Evolutionary conservation across 768 basidiomycete genomes (phyloP), one percentile per base, ranked within the genome.

Genomic region (Xerocomus brunneocitrinus): DNA sequence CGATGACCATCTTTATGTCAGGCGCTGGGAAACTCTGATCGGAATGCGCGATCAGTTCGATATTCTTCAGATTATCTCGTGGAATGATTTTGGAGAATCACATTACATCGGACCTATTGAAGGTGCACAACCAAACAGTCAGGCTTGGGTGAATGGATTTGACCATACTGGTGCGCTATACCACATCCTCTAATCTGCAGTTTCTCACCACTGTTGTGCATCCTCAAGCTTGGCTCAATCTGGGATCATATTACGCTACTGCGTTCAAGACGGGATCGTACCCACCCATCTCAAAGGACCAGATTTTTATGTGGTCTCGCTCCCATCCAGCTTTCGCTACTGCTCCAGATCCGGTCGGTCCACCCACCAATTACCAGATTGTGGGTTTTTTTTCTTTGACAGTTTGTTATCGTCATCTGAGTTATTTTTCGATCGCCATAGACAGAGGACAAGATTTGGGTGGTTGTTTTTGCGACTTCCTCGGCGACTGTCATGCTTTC

Each of bases 101-200:
- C 87, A 89, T 62, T 91, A 91, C 66, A 72, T 91, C 24, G 87
- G 85, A n/a, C 88, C 87, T 3, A 77, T 88, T 54, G 76, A 77
- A 57, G 85, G 84, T 8, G 79, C 73, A 14, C 84, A 86, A 68
- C 86, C 88, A 3, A 79, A 80, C 56, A 85, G 84, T 13, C 75
- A 87, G 58, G 76, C 78, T 10, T 89, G 87, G 86, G 83, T 84
- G 19, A 65, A 83, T 58, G 84, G 84, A 1, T 84, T 80, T 58
- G 71, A 76, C 43, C 81, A 83, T 54, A 70, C 68, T 19, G 76
- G 81, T 64, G 49, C 57, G 67, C 56, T 63, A 62, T 39, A 51
- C 53, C 47, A 41, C 35, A 19, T 56, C 52, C 31, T 58, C 42
- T 38, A 1, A 3, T 42, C 5, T 48, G 13, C 40, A n/a, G 7